Base-by-base conservation (phyloP, 2,329 filamentous ascomycete genomes). In the Exserohilum rostratum region DNA sequence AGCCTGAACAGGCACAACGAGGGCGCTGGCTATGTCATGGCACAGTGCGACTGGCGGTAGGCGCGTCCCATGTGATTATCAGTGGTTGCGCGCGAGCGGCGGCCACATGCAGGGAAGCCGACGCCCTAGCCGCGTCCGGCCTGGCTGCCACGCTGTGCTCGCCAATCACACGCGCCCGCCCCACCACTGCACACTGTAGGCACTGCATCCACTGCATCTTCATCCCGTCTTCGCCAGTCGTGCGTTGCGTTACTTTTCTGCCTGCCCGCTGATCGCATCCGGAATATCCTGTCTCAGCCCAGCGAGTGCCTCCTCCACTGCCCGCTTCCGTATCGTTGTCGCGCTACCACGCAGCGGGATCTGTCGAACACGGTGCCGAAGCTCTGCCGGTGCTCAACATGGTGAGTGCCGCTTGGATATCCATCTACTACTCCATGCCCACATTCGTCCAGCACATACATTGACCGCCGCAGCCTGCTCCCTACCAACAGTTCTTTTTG, bases 401-500 rank as follows among this genome's bases (percentile, higher is more conserved):
- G 58, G 58, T 60, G 44, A 58, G 61, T 53, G 18, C 43, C 38
- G 20, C 31, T 30, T 12, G 3, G 7, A 10, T 35, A 25, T 29
- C 9, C 13, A 5, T 33, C 22, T 35, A 5, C 29, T n/a, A 13
- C 27, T 9, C 22, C 3, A 30, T 27, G n/a, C n/a, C n/a, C n/a
- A n/a, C n/a, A n/a, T 22, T 12, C 22, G 25, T n/a, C 18, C 22
- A 18, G 31, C 10, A 5, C 22, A 11, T 29, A 20, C 27, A 15
- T 33, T 65, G 43, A 64, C 43, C 7, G 12, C 4, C 3, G 3
- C 25, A 76, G 72, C 58, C 67, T 55, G 57, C 69, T 30, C 47
- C 64, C 18, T 74, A 75, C 50, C 74, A 79, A 33, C 77, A 80
- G 56, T 78, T 82, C 65, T 80, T 98, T 58, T 85, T 98, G 20